Conservation (phyloP, 805 yeast genomes). For the Yamadazyma laniorum region DNA sequence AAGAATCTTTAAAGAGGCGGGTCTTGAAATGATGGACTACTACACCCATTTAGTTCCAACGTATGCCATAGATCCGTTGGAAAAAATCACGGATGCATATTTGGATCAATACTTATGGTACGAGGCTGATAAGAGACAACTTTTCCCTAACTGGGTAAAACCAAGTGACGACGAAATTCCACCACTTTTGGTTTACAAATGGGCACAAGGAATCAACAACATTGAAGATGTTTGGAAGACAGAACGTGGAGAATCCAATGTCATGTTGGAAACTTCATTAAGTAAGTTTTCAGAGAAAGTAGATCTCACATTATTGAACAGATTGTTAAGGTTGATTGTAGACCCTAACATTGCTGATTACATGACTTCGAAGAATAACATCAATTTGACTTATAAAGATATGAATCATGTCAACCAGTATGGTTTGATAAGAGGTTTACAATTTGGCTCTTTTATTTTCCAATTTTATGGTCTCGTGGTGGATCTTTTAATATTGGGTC, state of each 20-base stretch:
- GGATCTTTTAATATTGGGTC: slow-evolving; percentile 80
- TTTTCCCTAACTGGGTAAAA: slow-evolving; percentile 95
- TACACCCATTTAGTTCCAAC: slow-evolving; percentile 83
- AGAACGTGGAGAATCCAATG: slow-evolving; percentile 71
- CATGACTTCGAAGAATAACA: slow-evolving; percentile 86
- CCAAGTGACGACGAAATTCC: slow-evolving; percentile 94
- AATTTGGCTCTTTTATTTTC: slow-evolving; percentile 82
- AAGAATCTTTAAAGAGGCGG: slow-evolving; percentile 87
- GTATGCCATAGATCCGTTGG: slow-evolving; percentile 85
- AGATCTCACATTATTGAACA: slow-evolving; percentile 82
- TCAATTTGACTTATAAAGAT: slow-evolving; percentile 80
- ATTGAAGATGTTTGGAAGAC: slow-evolving; percentile 77
- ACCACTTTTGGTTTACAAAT: slow-evolving; percentile 85
- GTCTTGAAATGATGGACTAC: slow-evolving; percentile 86
- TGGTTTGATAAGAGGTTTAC: slow-evolving; percentile 86
- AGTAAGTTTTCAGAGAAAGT: slow-evolving; percentile 76
- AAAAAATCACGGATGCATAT: slow-evolving; percentile 94
- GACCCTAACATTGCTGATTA: slow-evolving; percentile 95
- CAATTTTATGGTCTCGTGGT: slow-evolving; percentile 87
- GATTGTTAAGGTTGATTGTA: slow-evolving; percentile 73
- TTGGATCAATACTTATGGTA: slow-evolving; percentile 95
- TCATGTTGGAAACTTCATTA: slow-evolving; percentile 75
- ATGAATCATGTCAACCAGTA: slow-evolving; percentile 90
- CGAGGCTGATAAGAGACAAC: slow-evolving; percentile 80
- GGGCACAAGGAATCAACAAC: slow-evolving; percentile 90